Evolutionary conservation across 805 yeast genomes (phyloP), one percentile per base, ranked within the genome.

Genomic region (Lipomyces starkeyi): DNA sequence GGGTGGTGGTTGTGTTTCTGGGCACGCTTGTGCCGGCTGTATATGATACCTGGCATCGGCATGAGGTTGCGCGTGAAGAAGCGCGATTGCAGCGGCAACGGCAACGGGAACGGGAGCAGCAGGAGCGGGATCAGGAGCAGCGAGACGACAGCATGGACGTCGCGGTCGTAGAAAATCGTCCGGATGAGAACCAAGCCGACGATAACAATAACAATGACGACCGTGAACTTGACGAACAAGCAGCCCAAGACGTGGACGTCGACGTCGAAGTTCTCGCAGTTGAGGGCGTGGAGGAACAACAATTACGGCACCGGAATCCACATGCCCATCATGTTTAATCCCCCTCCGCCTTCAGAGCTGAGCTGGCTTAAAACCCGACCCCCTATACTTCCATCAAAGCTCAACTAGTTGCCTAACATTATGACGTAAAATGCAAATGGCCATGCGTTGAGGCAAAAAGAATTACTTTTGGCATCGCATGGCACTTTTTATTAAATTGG

Each of bases 41-140:
- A n/a, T 69, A 71, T 54, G 74, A 71, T 32, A 60, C 65, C n/a
- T 71, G 74, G 73, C 70, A 65, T 40, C 40, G 72, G 27, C 65
- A 63, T 49, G 72, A 69, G 40, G 40, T 59, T 34, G 65, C 47
- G 37, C 52, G 61, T 2, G 63, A 61, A 20, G 70, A 67, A 27
- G 54, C 47, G 40, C 37, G 54, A 13, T 22, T 35, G 34, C 58
- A 61, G 2, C 29, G 22, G 20, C 58, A 57, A 17, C 55, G 49
- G 22, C 32, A n/a, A 7, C 55, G 57, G 1, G 61, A 52, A 11
- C 55, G 53, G 53, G 43, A 32, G 35, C 55, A 47, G 25, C 56
- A 6, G 0, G 68, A 63, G 32, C 60, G 34, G 17, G 66, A 62
- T 62, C 61, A 35, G 35, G 63, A 14, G 63, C 58, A 62, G 43